phyloP scores from a whole-genome alignment of 1,284 basidiomycete genomes.

The Irpex sp. region DNA sequence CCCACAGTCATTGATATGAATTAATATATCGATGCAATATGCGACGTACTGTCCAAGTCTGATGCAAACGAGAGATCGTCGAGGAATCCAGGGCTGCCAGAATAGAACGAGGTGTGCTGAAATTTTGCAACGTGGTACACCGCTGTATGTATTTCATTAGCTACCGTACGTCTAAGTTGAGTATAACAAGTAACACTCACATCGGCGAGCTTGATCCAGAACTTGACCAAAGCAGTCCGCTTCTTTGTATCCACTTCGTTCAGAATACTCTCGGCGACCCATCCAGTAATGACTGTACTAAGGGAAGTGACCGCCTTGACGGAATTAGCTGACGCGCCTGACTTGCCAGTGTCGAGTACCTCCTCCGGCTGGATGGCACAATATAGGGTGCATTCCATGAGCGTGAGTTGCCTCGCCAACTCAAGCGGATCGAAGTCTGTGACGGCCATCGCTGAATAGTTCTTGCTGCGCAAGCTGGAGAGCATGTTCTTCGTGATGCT shows the following conservation, averaged over 20 bases:
- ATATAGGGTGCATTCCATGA: constrained; percentile 90
- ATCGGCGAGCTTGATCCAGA: constrained; percentile 94
- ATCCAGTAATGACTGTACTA: constrained; percentile 91
- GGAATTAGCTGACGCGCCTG: constrained; percentile 64
- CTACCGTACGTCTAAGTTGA: constrained; percentile 14
- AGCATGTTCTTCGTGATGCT: constrained; percentile 83
- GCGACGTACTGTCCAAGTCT: constrained; percentile 83
- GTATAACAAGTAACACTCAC: constrained; percentile 46
- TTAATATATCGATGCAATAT: constrained; percentile 1
- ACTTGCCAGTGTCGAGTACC: constrained; percentile 77
- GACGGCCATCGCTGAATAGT: constrained; percentile 60
- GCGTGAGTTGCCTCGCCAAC: constrained; percentile 91
- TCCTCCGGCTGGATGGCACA: constrained; percentile 85
- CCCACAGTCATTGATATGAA: constrained; percentile 19
- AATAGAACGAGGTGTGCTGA: constrained; percentile 90
- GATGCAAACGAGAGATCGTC: constrained; percentile 84
- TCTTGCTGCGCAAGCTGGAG: constrained; percentile 53
- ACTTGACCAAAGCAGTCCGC: constrained; percentile 83
- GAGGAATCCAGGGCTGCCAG: constrained; percentile 94
- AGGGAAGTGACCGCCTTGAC: constrained; percentile 84
- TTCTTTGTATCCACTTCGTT: constrained; percentile 89
- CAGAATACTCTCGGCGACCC: constrained; percentile 93
- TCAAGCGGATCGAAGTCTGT: constrained; percentile 95
- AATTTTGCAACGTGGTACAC: constrained; percentile 84
- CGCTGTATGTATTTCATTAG: constrained; percentile 47